A percentile compares a stretch with the other conserved stretches of the same genome.
phyloP scores from a whole-genome alignment of 768 basidiomycete species.

The Boletus pseudopeckii region DNA sequence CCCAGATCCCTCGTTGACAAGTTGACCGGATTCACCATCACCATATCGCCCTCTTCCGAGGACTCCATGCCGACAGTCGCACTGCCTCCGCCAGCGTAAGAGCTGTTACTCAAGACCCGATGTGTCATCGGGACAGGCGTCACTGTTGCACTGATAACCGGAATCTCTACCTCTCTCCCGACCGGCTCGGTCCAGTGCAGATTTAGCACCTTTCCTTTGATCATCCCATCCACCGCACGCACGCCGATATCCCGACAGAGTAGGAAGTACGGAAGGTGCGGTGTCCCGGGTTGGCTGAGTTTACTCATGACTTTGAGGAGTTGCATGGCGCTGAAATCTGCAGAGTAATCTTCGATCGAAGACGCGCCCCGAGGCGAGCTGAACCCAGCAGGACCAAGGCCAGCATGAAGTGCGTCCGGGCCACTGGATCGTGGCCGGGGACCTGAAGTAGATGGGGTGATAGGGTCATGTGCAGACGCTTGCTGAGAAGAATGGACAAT shows the following conservation, averaged over 20 bases:
- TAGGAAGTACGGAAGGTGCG: conserved; percentile 73
- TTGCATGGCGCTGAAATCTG: conserved; percentile 76
- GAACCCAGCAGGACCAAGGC: conserved; percentile 59
- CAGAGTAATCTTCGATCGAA: conserved; percentile 45
- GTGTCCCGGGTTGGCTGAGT: conserved; percentile 59
- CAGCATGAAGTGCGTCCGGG: conserved; percentile 54
- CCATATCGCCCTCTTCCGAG: conserved; percentile 48
- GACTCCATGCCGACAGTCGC: conserved; percentile 40
- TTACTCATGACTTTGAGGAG: conserved; percentile 80
- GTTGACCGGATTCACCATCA: conserved; percentile 37
- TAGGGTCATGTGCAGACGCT: conserved; percentile 34
- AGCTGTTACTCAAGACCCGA: conserved; percentile 28
- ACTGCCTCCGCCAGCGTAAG: conserved; percentile 33
- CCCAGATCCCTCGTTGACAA: conserved; percentile 41
- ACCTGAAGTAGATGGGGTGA: conserved; percentile 30
- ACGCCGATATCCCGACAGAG: conserved; percentile 84
- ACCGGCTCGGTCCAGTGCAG: conserved; percentile 74
- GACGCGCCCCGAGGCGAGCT: conserved; percentile 33
- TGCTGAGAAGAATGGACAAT: conserved; percentile 81
- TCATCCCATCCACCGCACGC: conserved; percentile 80
- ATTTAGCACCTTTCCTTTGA: conserved; percentile 71
- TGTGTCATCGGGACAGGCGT: conserved; percentile 28
- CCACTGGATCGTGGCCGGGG: conserved; percentile 35
- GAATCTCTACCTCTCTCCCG: conserved; percentile 46
- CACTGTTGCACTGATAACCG: conserved; percentile 25